Base-by-base conservation (phyloP, 768 basidiomycete genomes). In the Brasilioporus rufonigricans region DNA sequence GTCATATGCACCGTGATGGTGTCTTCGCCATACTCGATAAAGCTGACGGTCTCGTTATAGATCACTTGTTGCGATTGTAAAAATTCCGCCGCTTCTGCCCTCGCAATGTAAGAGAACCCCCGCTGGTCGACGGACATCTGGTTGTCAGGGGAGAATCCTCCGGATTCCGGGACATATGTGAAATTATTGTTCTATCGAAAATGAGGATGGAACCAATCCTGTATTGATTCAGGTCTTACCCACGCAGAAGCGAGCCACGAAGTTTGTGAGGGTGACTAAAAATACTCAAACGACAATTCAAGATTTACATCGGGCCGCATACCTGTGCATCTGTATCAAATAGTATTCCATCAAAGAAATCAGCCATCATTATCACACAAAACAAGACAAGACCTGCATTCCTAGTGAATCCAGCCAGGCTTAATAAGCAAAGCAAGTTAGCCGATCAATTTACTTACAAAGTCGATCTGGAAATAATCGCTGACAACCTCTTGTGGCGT, bases 231-330 rank as follows among this genome's bases (percentile, higher is more conserved):
- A 21, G 24, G 5, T 41, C 72, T 47, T 67, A 84, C 86, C 84
- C 83, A 83, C 21, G 84, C 76, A 5, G 82, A 78, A n/a, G 83
- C 83, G 21, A 87, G 71, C 74, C 80, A 80, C 1, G 85, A 86
- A 0, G 80, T 81, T 63, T 85, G 77, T 31, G 84, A 83, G 1
- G 86, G 86, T 4, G 81, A 76, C 61, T 87, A 36, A 76, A 76
- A 76, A 53, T 74, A 76, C 53, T 77, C 55, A 53, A 13, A 46
- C 10, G 5, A 14, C 19, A 18, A 0, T 33, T 11, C 27, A 26
- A 41, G 1, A 3, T 26, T 13, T 14, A 29, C 4, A 44, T 5
- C 8, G 4, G 4, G 35, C 19, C 8, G 11, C 64, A n/a, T 52
- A 66, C 70, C 68, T 70, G 68, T 11, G 68, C 68, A 47, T 49